Conservation (phyloP, 805 yeast species). For the Metschnikowia borealis region DNA sequence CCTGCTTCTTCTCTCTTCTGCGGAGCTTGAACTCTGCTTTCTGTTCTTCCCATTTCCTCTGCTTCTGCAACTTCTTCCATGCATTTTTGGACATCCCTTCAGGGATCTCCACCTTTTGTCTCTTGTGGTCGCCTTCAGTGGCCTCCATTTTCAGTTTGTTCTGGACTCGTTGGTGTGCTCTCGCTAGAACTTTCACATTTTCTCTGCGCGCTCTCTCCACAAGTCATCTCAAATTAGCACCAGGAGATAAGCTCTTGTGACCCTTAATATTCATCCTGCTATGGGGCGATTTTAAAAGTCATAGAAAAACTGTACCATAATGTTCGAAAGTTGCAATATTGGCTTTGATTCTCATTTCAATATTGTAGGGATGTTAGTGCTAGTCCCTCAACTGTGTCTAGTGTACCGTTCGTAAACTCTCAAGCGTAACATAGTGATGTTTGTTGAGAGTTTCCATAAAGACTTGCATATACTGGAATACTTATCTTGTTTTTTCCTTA, state of each 20-base stretch:
- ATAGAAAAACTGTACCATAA: no score
- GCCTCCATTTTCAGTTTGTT: neutral
- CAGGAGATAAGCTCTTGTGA: neutral
- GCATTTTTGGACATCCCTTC: slow-evolving; percentile 85
- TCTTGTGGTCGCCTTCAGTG: slow-evolving; percentile 4
- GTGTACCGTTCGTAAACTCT: no score
- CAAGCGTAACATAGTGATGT: no score
- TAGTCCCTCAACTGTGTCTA: no score
- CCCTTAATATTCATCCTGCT: no score
- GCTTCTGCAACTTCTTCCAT: slow-evolving; percentile 71
- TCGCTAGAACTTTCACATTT: slow-evolving; percentile 1
- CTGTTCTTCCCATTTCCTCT: slow-evolving; percentile 55
- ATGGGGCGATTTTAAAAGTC: no score
- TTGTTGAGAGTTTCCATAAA: no score
- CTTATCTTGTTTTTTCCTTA: no score
- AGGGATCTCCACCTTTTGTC: slow-evolving; percentile 44
- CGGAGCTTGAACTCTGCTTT: slow-evolving; percentile 56
- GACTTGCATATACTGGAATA: no score
- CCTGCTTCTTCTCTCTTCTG: slow-evolving; percentile 51
- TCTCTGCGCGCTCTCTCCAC: slow-evolving; percentile 3
- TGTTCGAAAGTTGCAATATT: no score
- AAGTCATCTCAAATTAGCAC: neutral
- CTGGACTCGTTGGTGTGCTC: neutral
- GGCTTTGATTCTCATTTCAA: no score
- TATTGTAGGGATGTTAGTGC: no score